phyloP scores from a whole-genome alignment of 345 rosid species.

The Salix exigua region DNA sequence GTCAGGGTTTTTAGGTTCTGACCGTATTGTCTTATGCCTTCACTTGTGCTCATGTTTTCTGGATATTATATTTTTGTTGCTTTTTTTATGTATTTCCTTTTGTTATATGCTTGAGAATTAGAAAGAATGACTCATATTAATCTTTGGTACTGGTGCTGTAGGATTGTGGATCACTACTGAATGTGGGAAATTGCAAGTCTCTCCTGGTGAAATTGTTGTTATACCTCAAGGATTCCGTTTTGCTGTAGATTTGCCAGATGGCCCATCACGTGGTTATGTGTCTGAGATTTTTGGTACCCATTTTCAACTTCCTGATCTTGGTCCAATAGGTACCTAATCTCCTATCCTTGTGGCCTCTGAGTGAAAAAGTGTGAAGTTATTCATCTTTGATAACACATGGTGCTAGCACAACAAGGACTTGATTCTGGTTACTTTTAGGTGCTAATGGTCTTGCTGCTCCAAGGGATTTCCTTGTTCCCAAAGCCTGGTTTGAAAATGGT shows the following conservation, averaged over 20 bases:
- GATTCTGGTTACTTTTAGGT: conserved; percentile 41
- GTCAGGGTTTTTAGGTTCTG: background rate
- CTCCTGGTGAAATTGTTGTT: conserved; percentile 83
- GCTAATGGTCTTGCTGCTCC: conserved; percentile 97
- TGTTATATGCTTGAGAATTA: background rate
- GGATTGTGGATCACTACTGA: conserved; percentile 92
- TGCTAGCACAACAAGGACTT: background rate
- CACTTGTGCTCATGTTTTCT: background rate
- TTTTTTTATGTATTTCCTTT: background rate
- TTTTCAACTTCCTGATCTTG: conserved; percentile 98
- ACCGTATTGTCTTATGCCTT: background rate
- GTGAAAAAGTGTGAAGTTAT: background rate
- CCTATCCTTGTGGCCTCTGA: background rate
- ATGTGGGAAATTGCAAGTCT: conserved; percentile 78
- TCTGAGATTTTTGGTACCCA: conserved; percentile 89
- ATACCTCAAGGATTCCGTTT: conserved; percentile 92
- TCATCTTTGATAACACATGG: background rate
- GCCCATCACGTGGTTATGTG: conserved; percentile 88
- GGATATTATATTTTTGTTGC: background rate
- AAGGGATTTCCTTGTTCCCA: conserved; percentile 85
- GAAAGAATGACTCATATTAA: background rate
- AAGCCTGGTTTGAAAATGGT: conserved; percentile 77
- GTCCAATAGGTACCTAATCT: conserved; percentile 76
- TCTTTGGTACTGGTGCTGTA: conserved; percentile 21
- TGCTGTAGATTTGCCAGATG: conserved; percentile 65